A percentile compares a stretch with the other conserved stretches of the same genome.
Evolutionary conservation across 495 filamentous ascomycete genomes (phyloP).

Genomic region (Penicillium ochrochloron): DNA sequence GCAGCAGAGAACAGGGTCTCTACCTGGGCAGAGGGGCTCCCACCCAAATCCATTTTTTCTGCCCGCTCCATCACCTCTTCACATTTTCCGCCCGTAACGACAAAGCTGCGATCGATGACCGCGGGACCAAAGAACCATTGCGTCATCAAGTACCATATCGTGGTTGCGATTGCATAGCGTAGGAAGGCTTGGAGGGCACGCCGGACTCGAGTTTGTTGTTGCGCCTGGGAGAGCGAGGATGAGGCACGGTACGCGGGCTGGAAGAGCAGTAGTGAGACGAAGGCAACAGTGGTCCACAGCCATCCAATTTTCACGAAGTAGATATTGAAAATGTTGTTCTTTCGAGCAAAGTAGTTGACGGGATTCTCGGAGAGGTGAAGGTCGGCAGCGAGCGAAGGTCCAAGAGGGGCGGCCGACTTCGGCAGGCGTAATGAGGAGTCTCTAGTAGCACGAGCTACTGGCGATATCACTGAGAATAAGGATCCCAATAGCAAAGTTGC

Average conservation of each 20-base stretch:
- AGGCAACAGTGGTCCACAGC: conserved; percentile 81
- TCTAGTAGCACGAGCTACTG: conserved; percentile 54
- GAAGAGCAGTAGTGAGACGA: conserved; percentile 62
- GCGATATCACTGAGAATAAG: conserved; percentile 77
- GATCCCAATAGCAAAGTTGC: conserved; percentile 76
- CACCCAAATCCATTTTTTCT: conserved; percentile 26
- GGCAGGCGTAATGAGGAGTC: conserved; percentile 26
- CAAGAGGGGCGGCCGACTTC: conserved; percentile 63
- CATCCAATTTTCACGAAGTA: conserved; percentile 95
- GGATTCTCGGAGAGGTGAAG: conserved; percentile 37
- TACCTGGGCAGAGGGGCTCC: conserved; percentile 36
- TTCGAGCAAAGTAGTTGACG: conserved; percentile 87
- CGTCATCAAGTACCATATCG: conserved; percentile 78
- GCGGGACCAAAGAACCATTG: conserved; percentile 96
- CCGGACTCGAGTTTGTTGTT: conserved; percentile 33
- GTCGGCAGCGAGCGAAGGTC: conserved; percentile 53
- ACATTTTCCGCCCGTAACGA: conserved; percentile 81
- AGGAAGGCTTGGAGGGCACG: conserved; percentile 53
- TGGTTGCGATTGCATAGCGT: conserved; percentile 72
- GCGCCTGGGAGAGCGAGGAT: conserved; percentile 22
- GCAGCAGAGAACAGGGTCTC: conserved; percentile 66
- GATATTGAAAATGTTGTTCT: conserved; percentile 86
- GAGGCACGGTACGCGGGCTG: conserved; percentile 53
- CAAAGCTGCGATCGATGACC: conserved; percentile 84
- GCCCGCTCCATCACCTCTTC: conserved; percentile 45